Conservation (phyloP, 2,329 filamentous ascomycete species). For the Colletotrichum australisinense region DNA sequence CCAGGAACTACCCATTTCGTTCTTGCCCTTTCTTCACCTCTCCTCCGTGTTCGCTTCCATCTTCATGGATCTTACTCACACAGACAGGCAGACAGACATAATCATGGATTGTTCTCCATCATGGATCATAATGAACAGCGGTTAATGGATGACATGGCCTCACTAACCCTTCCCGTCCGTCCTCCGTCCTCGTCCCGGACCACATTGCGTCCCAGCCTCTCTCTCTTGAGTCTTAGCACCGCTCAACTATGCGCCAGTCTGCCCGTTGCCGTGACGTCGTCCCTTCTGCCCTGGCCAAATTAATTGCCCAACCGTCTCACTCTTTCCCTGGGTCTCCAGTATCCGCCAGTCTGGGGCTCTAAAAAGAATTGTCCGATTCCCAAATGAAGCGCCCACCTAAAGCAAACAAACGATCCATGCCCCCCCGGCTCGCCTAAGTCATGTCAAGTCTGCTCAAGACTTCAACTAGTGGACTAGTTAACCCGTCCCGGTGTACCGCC, state of each 20-base stretch:
- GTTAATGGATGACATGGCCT: too few relatives aligned
- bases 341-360: slow-evolving; percentile 7
- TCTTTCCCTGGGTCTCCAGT: neutral
- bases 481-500: neutral
- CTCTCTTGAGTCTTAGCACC: neutral
- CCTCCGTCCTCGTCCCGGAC: slow-evolving; percentile 1
- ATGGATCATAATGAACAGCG: too few relatives aligned
- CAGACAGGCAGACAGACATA: too few relatives aligned
- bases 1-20: neutral
- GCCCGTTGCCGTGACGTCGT: slow-evolving; percentile 5
- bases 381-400: slow-evolving; percentile 9
- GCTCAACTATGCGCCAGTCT: neutral
- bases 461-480: neutral
- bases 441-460: neutral
- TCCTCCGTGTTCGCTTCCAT: neutral
- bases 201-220: neutral
- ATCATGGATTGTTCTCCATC: too few relatives aligned
- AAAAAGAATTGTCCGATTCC: slow-evolving; percentile 14
- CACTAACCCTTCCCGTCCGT: neutral
- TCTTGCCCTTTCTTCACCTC: too few relatives aligned
- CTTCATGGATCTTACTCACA: neutral
- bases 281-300: slow-evolving; percentile 13
- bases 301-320: neutral
- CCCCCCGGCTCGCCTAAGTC: neutral
- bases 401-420: neutral